Evolutionary conservation across 768 basidiomycete species (phyloP).

Genomic region (Podaxis carcinomalis): DNA sequence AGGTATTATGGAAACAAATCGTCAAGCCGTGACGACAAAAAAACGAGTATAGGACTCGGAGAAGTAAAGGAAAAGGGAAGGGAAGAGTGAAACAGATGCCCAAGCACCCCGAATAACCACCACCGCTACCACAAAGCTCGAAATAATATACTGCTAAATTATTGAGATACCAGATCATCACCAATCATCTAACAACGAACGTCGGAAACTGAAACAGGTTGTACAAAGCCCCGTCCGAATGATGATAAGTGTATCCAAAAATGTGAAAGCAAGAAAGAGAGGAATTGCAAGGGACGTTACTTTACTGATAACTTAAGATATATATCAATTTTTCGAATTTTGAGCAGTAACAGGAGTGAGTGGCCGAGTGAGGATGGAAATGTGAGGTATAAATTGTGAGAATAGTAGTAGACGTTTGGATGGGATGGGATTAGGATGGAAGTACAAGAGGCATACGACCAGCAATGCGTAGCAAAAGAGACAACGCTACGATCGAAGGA

Average conservation of each 20-base stretch:
- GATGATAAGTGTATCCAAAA: neutral
- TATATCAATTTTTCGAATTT: neutral
- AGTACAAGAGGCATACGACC: neutral
- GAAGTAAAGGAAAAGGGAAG: neutral
- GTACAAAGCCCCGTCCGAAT: neutral
- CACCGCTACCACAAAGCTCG: neutral
- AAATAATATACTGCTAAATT: neutral
- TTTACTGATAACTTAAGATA: slow-evolving; percentile 2
- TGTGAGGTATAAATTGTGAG: neutral
- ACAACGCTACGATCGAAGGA: neutral
- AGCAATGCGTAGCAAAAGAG: neutral
- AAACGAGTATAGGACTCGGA: too few relatives aligned
- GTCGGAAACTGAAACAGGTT: too few relatives aligned
- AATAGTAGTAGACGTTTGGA: neutral
- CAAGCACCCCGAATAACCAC: too few relatives aligned
- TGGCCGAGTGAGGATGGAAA: neutral
- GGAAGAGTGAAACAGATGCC: too few relatives aligned
- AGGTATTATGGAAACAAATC: neutral
- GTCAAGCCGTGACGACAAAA: neutral
- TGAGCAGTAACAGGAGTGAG: neutral
- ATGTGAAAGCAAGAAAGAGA: neutral
- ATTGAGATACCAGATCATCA: slow-evolving; percentile 5
- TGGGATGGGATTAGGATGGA: neutral
- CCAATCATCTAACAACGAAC: neutral
- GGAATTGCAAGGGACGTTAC: neutral